These are phyloP conservation scores for Euryodendron excelsum DNA, from an alignment of 148 eudicot genomes.

Conservation along the genomic window DNA sequence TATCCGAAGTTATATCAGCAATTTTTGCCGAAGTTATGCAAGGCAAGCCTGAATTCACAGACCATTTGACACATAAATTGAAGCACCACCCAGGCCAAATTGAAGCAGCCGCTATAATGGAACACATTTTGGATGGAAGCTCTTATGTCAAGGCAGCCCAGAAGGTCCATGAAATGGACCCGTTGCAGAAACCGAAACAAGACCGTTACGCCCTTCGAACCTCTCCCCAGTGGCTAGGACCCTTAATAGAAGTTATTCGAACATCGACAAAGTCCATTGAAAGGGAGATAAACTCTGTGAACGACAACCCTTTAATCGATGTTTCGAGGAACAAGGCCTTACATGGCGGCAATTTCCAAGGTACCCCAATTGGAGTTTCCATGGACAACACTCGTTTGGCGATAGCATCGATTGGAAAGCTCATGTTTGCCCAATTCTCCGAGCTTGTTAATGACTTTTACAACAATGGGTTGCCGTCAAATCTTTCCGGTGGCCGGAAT, in stretches of 20 bases:
- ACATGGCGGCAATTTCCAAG: slow-evolving; percentile 47
- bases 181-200: slow-evolving; percentile 41
- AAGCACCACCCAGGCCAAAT: slow-evolving; percentile 49
- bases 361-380: slow-evolving; percentile 43
- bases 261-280: slow-evolving; percentile 32
- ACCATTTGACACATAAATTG: slow-evolving; percentile 40
- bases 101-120: slow-evolving; percentile 42
- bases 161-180: slow-evolving; percentile 35
- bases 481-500: slow-evolving; percentile 37
- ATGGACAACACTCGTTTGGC: slow-evolving; percentile 47
- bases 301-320: slow-evolving; percentile 37
- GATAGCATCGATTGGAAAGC: slow-evolving; percentile 34
- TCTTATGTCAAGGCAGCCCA: slow-evolving; percentile 29
- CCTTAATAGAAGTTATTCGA: slow-evolving; percentile 35
- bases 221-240: slow-evolving; percentile 38
- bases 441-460: slow-evolving; percentile 46
- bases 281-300: slow-evolving; percentile 41
- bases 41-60: slow-evolving; percentile 29
- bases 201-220: slow-evolving; percentile 42
- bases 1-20: slow-evolving; percentile 36
- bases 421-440: slow-evolving; percentile 43
- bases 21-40: slow-evolving; percentile 39
- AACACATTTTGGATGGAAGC: slow-evolving; percentile 39
- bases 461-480: slow-evolving; percentile 46
- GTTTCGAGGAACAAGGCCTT: slow-evolving; percentile 43